Conservation (phyloP, 352 stramenopile genomes). For the Phytophthora idaei region DNA sequence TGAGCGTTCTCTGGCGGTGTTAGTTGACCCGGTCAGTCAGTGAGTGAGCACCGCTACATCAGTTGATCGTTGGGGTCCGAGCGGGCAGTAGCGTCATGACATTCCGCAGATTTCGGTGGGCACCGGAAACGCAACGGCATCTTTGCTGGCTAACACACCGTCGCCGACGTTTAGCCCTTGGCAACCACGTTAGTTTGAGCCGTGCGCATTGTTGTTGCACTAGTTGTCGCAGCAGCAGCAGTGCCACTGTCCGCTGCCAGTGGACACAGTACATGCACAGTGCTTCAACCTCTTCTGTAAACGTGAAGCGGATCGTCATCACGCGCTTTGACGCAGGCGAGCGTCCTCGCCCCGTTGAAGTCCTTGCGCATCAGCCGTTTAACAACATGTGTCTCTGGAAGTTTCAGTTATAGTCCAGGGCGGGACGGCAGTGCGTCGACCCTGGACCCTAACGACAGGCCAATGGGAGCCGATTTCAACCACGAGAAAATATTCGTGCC, state of each 20-base stretch:
- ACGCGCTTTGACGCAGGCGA: background rate
- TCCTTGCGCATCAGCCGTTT: slow-evolving; percentile 24
- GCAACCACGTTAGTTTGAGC: too few species aligned
- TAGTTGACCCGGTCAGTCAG: too few species aligned
- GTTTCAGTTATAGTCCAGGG: slow-evolving; percentile 23
- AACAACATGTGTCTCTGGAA: slow-evolving; percentile 6
- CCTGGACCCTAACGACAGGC: slow-evolving; percentile 11
- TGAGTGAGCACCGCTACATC: too few species aligned
- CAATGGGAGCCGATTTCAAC: slow-evolving; percentile 3
- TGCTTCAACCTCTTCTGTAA: slow-evolving; percentile 7
- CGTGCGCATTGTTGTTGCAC: too few species aligned
- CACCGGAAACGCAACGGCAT: slow-evolving; percentile 23
- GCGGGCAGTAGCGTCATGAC: too few species aligned
- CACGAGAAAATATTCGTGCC: slow-evolving; percentile 23
- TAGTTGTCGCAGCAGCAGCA: background rate
- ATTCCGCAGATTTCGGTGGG: slow-evolving; percentile 4
- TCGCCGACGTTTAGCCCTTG: too few species aligned
- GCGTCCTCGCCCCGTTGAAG: background rate
- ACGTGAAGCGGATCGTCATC: slow-evolving; percentile 41
- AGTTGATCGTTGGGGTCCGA: too few species aligned
- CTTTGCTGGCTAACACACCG: background rate
- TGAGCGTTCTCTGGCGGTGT: too few species aligned
- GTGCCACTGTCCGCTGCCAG: too few species aligned
- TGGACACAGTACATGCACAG: background rate
- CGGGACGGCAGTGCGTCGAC: slow-evolving; percentile 19